Conservation (phyloP, 805 yeast species). For the Candida hispaniensis region DNA sequence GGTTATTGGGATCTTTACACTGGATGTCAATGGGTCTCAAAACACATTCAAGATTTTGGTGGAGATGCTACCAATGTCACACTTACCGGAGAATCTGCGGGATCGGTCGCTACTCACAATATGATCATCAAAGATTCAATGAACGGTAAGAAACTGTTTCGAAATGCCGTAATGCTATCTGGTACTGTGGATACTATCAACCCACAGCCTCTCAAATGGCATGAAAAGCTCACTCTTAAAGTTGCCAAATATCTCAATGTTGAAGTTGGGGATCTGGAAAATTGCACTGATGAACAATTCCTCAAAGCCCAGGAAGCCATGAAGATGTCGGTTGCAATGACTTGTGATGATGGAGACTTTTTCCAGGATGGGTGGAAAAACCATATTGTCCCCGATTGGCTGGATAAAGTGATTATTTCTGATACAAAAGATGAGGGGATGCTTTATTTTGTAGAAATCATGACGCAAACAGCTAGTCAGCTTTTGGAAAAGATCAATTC, state of each 20-base stretch:
- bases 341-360: slow-evolving; percentile 14
- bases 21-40: slow-evolving; percentile 38
- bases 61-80: slow-evolving; percentile 37
- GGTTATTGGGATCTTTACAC: slow-evolving; percentile 40
- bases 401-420: slow-evolving; percentile 7
- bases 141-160: slow-evolving; percentile 11
- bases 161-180: slow-evolving; percentile 12
- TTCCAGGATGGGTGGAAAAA: slow-evolving; percentile 13
- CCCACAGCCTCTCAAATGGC: slow-evolving; percentile 15
- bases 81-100: slow-evolving; percentile 40
- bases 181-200: slow-evolving; percentile 13
- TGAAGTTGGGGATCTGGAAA: not conserved
- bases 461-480: slow-evolving; percentile 1
- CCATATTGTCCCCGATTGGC: slow-evolving; percentile 10
- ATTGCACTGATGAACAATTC: slow-evolving; percentile 1
- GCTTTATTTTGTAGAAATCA: slow-evolving; percentile 7
- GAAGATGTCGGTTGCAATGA: slow-evolving; percentile 9
- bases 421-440: slow-evolving; percentile 13
- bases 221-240: slow-evolving; percentile 1
- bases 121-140: slow-evolving; percentile 15
- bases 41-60: slow-evolving; percentile 36
- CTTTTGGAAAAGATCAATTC: slow-evolving; percentile 5
- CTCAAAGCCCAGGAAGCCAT: slow-evolving; percentile 6
- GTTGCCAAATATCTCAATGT: slow-evolving; percentile 3
- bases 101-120: slow-evolving; percentile 21